Percentiles rank a stretch among this genome's conserved stretches.
Evolutionary conservation across 345 rosid species (phyloP).

Genomic region (Triadica sebifera): DNA sequence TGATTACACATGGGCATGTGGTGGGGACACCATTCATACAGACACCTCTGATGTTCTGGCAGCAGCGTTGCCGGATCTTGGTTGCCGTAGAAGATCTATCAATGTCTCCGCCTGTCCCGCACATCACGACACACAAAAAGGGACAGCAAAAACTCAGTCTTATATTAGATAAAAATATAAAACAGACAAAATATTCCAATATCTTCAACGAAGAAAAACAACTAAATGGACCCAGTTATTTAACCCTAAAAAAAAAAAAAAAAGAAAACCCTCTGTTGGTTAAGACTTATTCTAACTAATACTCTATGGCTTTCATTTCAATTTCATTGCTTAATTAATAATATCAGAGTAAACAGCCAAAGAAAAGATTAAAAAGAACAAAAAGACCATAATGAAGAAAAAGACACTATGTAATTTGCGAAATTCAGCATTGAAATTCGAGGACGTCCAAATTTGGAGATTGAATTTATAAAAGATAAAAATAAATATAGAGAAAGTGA

Average conservation of each 20-base stretch:
- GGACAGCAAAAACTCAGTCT: conserved; percentile 24
- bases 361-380: neutral
- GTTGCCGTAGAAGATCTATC: conserved; percentile 78
- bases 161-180: conserved; percentile 11
- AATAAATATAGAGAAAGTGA: neutral
- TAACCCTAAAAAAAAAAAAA: too few relatives aligned
- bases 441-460: neutral
- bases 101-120: conserved; percentile 74
- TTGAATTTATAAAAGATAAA: neutral
- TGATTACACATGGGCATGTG: conserved; percentile 26
- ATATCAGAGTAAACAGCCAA: neutral
- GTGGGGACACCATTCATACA: conserved; percentile 23
- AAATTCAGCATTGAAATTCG: too few relatives aligned
- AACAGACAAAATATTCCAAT: neutral
- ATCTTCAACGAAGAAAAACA: too few relatives aligned
- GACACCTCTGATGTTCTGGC: conserved; percentile 48
- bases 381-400: too few relatives aligned
- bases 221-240: too few relatives aligned
- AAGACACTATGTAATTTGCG: too few relatives aligned
- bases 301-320: neutral
- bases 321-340: neutral
- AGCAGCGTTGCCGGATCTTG: conserved; percentile 71
- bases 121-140: conserved; percentile 20
- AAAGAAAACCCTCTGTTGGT: neutral
- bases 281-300: neutral